Evolutionary conservation across 2,329 filamentous ascomycete species (phyloP).

Genomic region (Zymoseptoria pseudotritici): DNA sequence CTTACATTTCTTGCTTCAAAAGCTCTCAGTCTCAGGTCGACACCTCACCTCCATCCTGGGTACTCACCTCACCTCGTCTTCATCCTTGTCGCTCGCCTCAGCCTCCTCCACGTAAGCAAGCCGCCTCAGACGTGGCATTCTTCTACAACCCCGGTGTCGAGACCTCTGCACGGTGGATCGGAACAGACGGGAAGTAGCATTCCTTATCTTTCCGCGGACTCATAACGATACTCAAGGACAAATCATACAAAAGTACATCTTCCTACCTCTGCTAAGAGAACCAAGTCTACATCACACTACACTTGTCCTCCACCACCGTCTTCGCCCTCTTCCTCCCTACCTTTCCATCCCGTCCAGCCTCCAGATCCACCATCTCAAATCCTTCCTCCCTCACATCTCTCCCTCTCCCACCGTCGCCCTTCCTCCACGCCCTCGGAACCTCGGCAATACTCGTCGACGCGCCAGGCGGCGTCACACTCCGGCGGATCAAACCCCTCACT

Average conservation of each 20-base stretch:
- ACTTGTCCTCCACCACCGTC: not conserved
- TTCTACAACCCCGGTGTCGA: too few relatives aligned
- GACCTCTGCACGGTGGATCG: too few relatives aligned
- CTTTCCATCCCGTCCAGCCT: not conserved
- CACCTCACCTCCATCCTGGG: too few relatives aligned
- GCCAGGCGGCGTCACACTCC: constrained; percentile 10
- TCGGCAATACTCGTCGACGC: not conserved
- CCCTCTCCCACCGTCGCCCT: not conserved
- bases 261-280: not conserved
- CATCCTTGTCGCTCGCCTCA: too few relatives aligned
- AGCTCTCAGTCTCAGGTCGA: not conserved
- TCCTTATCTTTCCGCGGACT: not conserved
- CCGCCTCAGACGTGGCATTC: too few relatives aligned
- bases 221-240: not conserved
- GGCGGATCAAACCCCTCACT: not conserved
- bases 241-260: not conserved
- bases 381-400: not conserved
- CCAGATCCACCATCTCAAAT: not conserved
- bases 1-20: not conserved
- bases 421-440: not conserved
- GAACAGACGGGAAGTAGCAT: too few relatives aligned
- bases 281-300: not conserved
- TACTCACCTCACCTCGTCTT: too few relatives aligned
- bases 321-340: not conserved
- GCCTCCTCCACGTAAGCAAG: too few relatives aligned